A percentile compares a stretch with the other conserved stretches of the same genome.
Conservation (phyloP, 257 asterid species). For the Asclepias syriaca region DNA sequence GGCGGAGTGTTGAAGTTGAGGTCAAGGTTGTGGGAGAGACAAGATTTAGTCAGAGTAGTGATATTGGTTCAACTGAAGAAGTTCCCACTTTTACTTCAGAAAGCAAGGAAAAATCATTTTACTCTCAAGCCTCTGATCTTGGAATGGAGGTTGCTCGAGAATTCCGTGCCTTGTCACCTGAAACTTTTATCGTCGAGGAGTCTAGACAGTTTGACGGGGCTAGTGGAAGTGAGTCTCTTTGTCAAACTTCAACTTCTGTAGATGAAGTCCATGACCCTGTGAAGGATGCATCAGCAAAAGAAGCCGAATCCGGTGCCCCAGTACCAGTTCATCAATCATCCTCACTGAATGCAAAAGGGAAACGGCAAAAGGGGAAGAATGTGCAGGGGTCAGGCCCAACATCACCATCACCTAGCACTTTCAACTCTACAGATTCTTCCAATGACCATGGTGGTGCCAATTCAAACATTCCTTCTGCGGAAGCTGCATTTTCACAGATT, state of each 20-base stretch:
- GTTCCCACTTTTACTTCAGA: slow-evolving; percentile 50
- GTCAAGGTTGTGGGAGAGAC: slow-evolving; percentile 77
- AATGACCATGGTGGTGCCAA: slow-evolving; percentile 52
- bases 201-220: slow-evolving; percentile 51
- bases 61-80: slow-evolving; percentile 48
- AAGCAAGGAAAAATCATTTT: slow-evolving; percentile 65
- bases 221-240: slow-evolving; percentile 35
- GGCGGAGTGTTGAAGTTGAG: slow-evolving; percentile 60
- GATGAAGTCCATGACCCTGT: slow-evolving; percentile 44
- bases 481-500: slow-evolving; percentile 46
- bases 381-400: slow-evolving; percentile 49
- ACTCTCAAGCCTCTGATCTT: slow-evolving; percentile 83
- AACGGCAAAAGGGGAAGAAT: slow-evolving; percentile 72
- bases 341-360: slow-evolving; percentile 51
- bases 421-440: slow-evolving; percentile 52
- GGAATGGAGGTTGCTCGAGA: slow-evolving; percentile 86
- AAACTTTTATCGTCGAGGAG: slow-evolving; percentile 54
- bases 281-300: slow-evolving; percentile 45
- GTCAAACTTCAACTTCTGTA: slow-evolving; percentile 38
- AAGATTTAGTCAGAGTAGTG: slow-evolving; percentile 46
- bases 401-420: slow-evolving; percentile 48
- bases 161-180: slow-evolving; percentile 53
- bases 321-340: slow-evolving; percentile 40
- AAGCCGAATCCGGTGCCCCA: slow-evolving; percentile 34
- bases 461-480: slow-evolving; percentile 41